phyloP scores from a whole-genome alignment of 768 basidiomycete species.

The Serendipita vermifera region DNA sequence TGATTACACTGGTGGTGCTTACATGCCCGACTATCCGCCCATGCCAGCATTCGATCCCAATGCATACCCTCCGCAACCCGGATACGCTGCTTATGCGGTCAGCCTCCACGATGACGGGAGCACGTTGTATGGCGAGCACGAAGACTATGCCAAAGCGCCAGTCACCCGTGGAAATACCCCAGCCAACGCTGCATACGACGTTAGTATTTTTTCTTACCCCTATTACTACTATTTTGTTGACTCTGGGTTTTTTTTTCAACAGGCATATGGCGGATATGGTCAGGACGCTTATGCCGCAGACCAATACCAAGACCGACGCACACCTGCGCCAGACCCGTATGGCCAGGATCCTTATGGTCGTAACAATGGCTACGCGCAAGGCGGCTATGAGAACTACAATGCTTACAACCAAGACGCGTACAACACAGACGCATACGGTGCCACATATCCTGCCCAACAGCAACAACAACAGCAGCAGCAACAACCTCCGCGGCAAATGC shows the following conservation, averaged over 20 bases:
- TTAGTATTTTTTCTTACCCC: neutral
- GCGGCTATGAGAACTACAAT: neutral
- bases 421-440: neutral
- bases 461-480: neutral
- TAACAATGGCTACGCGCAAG: neutral
- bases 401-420: too few species aligned
- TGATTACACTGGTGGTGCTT: slow-evolving; percentile 10
- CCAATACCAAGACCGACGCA: neutral
- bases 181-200: slow-evolving; percentile 7
- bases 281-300: neutral
- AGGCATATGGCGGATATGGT: slow-evolving; percentile 5
- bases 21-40: slow-evolving; percentile 14
- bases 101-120: slow-evolving; percentile 5
- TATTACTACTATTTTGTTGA: neutral
- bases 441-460: neutral
- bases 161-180: slow-evolving; percentile 2
- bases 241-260: neutral
- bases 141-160: neutral
- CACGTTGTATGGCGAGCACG: neutral
- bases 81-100: slow-evolving; percentile 6
- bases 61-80: slow-evolving; percentile 7
- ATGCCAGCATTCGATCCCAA: slow-evolving; percentile 15
- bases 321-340: slow-evolving; percentile 8
- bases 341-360: neutral
- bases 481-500: neutral